Base-by-base conservation (phyloP, 176 grass and related monocot genomes). In the Aegilops speltoides region DNA sequence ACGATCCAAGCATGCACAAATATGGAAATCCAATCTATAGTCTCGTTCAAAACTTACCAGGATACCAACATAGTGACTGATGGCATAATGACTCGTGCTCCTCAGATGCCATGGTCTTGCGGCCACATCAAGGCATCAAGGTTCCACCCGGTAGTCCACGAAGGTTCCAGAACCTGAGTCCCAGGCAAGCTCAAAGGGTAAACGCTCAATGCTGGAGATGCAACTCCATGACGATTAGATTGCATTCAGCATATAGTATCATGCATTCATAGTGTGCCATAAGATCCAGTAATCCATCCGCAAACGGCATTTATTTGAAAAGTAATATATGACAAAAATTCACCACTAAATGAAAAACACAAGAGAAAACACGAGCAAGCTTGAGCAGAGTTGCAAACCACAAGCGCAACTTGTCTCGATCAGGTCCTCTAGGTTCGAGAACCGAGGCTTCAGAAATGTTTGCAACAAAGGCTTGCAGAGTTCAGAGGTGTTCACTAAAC, bases 361-460 rank as follows among this genome's bases (percentile, higher is more conserved):
- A 56, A 56, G 16, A 57, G 54, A 57, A 57, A 24, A 59, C 34
- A 79, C 15, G 14, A 31, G 5, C 52, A n/a, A 54, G 87, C 50
- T 79, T 10, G 7, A 79, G 60, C 60, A 63, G n/a, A 63, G 40
- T 54, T 41, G 20, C 13, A 85, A 67, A 72, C 6, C 56, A 71
- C 34, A 59, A 32, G 41, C 31, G 8, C 2, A 81, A 24, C 24
- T 75, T n/a, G 54, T 59, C 24, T 76, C 68, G 14, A 31, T 45
- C 15, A 76, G 45, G 25, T 54, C 50, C 25, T 76, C 33, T 23
- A 52, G n/a, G 29, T 69, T 87, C 62, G 60, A 87, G 41, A 75
- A 74, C 5, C 5, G 15, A 17, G 70, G 8, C 41, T 75, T 26
- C 24, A 28, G 70, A 45, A 24, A 74, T 46, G 40, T 50, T 48